A percentile compares a stretch with the other conserved stretches of the same genome.
Evolutionary conservation across 2,329 filamentous ascomycete species (phyloP).

Genomic region (Scortechinia acanthostroma): DNA sequence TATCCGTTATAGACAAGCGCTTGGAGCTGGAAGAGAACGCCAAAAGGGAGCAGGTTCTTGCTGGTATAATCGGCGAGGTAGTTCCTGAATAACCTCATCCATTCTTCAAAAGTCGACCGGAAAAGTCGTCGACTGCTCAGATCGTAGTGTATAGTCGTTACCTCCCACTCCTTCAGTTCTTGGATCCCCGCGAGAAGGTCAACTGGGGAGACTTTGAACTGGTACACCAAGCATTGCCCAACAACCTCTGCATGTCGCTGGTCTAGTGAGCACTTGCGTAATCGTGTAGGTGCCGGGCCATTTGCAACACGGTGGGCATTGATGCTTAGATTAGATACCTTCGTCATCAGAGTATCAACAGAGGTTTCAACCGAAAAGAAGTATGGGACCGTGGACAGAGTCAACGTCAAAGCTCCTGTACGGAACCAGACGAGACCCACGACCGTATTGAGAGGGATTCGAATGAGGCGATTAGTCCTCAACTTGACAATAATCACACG

Average conservation of each 20-base stretch:
- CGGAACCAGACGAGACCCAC: constrained; percentile 31
- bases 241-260: constrained; percentile 20
- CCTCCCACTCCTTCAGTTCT: constrained; percentile 14
- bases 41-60: constrained; percentile 35
- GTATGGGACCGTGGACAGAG: constrained; percentile 39
- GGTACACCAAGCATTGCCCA: constrained; percentile 36
- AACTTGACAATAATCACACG: constrained; percentile 29
- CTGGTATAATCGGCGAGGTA: background rate
- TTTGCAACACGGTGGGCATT: too few species aligned
- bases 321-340: too few species aligned
- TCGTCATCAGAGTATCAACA: too few species aligned
- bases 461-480: constrained; percentile 21
- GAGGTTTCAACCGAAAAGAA: too few species aligned
- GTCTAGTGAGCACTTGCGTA: constrained; percentile 19
- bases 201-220: constrained; percentile 15
- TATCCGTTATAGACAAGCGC: constrained; percentile 56
- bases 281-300: constrained; percentile 3
- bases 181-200: constrained; percentile 18
- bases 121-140: constrained; percentile 3
- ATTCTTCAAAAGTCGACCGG: constrained; percentile 4
- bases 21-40: constrained; percentile 53
- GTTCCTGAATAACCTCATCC: background rate
- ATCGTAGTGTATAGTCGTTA: constrained; percentile 12
- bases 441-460: constrained; percentile 40
- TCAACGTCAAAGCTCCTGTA: constrained; percentile 29